Conservation (phyloP, 2,329 filamentous ascomycete genomes). For the Scedosporium apiospermum region DNA sequence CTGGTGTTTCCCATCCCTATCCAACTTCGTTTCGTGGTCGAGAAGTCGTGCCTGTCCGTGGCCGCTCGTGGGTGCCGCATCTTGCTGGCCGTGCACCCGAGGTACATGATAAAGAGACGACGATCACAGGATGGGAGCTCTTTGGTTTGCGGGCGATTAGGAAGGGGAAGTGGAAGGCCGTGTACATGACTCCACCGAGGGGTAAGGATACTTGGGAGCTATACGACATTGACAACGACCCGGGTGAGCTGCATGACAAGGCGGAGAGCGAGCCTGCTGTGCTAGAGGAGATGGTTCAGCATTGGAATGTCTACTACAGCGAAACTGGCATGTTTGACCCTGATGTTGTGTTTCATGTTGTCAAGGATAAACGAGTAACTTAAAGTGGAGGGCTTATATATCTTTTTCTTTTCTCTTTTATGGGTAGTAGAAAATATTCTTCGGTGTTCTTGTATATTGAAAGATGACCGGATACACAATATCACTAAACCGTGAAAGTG, state of each 20-base stretch:
- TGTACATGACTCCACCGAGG: conserved; percentile 17
- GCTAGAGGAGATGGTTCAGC: conserved; percentile 17
- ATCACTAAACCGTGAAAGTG: too few species aligned
- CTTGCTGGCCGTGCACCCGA: too few species aligned
- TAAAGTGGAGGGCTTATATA: too few species aligned
- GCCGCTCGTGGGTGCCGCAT: conserved; percentile 33
- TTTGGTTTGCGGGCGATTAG: conserved; percentile 22
- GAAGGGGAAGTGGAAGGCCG: conserved; percentile 23
- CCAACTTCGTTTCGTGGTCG: conserved; percentile 30
- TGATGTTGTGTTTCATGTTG: not conserved
- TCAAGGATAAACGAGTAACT: too few species aligned
- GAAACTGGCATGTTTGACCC: conserved; percentile 12
- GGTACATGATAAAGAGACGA: conserved; percentile 27
- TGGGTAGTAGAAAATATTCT: too few species aligned
- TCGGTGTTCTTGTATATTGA: too few species aligned
- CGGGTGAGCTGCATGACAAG: conserved; percentile 21
- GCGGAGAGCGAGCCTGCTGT: conserved; percentile 14
- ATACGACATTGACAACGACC: conserved; percentile 21
- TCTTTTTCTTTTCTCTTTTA: too few species aligned
- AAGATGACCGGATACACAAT: too few species aligned
- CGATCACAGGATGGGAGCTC: conserved; percentile 23
- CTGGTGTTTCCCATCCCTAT: not conserved
- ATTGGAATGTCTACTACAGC: conserved; percentile 44
- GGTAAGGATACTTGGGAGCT: conserved; percentile 21
- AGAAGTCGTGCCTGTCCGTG: conserved; percentile 40